Percentiles rank a stretch among this genome's conserved stretches.
These are phyloP conservation scores for Epipyxis sp. DNA, from an alignment of 108 stramenopile species.

Conservation along the genomic window DNA sequence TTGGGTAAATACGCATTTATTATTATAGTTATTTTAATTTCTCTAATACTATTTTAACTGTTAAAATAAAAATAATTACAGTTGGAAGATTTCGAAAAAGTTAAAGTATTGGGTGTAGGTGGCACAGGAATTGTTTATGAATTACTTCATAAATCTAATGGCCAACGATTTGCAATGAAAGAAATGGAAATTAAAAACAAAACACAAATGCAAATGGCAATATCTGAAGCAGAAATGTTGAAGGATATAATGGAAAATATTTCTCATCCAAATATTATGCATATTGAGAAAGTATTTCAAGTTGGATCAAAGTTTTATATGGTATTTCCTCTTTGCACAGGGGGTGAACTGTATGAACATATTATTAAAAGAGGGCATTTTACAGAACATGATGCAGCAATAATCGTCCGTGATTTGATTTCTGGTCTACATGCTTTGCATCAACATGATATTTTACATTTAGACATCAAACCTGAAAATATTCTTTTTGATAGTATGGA, in stretches of 20 bases:
- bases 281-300: constrained; percentile 30
- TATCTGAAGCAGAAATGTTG: constrained; percentile 37
- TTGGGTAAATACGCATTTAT: neutral
- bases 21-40: neutral
- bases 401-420: constrained; percentile 4
- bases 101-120: constrained; percentile 29
- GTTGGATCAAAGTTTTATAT: constrained; percentile 53
- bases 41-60: neutral
- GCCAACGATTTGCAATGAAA: constrained; percentile 38
- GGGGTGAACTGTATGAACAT: constrained; percentile 90
- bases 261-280: constrained; percentile 33
- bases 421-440: constrained; percentile 34
- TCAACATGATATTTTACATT: constrained; percentile 36
- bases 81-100: constrained; percentile 36
- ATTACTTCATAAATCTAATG: constrained; percentile 31
- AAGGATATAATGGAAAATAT: constrained; percentile 22
- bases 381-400: constrained; percentile 33
- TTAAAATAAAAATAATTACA: neutral
- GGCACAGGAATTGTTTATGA: constrained; percentile 36
- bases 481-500: constrained; percentile 25
- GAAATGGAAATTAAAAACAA: constrained; percentile 34
- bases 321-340: constrained; percentile 86
- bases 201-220: constrained; percentile 34
- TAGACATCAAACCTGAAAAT: constrained; percentile 42
- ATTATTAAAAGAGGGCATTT: constrained; percentile 40